phyloP scores from a whole-genome alignment of 1,284 basidiomycete species.

The Tilletia walkeri region DNA sequence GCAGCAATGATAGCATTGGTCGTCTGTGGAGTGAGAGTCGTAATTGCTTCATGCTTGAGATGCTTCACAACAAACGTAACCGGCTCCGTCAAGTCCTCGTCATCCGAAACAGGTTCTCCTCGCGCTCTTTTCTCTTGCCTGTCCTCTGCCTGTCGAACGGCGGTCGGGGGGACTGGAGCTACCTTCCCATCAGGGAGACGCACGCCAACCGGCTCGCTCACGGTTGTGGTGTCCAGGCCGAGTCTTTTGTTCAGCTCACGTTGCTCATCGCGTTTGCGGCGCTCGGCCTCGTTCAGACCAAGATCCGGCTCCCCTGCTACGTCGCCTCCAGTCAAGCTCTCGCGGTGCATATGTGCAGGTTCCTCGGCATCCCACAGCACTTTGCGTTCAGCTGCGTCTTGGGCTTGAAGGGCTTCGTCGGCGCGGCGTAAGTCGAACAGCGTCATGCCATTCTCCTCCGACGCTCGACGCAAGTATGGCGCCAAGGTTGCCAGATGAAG shows the following conservation, averaged over 20 bases:
- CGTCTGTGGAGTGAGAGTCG: not conserved
- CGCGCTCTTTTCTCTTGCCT: not conserved
- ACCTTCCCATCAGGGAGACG: conserved; percentile 16
- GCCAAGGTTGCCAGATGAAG: conserved; percentile 4
- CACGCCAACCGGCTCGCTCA: conserved; percentile 15
- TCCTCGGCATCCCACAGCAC: conserved; percentile 23
- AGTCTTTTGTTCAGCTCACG: conserved; percentile 12
- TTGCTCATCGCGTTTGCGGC: not conserved
- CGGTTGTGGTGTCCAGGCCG: conserved; percentile 10
- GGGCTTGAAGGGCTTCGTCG: conserved; percentile 8
- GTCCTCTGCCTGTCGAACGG: not conserved
- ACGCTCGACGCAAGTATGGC: conserved; percentile 8
- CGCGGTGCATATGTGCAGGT: not conserved
- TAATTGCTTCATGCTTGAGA: not conserved
- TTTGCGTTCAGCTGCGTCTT: conserved; percentile 17
- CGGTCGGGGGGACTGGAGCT: conserved; percentile 6
- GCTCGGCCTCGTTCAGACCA: not conserved
- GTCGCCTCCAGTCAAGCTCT: not conserved
- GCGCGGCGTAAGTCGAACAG: not conserved
- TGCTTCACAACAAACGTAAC: not conserved
- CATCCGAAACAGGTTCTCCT: conserved; percentile 5
- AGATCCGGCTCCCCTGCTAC: conserved; percentile 9
- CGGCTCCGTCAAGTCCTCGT: conserved; percentile 5
- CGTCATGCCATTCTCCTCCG: conserved; percentile 5
- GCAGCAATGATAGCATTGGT: conserved; percentile 6